Base-by-base conservation (phyloP, 371 early-diverging fungal genomes). In the Nematocida sp. region DNA sequence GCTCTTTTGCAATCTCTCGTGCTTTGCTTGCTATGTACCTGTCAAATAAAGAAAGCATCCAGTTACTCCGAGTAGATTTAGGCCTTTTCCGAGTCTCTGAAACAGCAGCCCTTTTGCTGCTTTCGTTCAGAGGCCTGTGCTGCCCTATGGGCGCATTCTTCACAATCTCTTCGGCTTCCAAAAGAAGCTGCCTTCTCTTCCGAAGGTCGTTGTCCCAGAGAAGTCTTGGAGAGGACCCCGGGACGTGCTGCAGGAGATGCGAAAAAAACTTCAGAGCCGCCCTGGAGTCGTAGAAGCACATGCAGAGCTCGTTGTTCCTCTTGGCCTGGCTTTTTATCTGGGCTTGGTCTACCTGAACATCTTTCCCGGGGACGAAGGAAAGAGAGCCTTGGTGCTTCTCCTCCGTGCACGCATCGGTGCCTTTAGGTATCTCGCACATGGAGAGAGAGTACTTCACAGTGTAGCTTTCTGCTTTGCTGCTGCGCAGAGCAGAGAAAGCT, bases 391-490 rank as follows among this genome's bases (percentile, higher is more conserved):
- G 83, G 49, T 79, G 79, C 38, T 76, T 78, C 21, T 56, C 64
- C 31, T 80, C 79, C 31, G 76, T 76, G 62, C 80, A 79, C 40
- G 63, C 67, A 21, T 83, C 83, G 19, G 46, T 66, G n/a, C 79
- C 80, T 46, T 76, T 80, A 48, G 81, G 83, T 21, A 81, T 64
- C 67, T 83, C 83, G 36, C 79, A 67, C 32, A 67, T 77, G 29
- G 63, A 65, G 17, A 81, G 77, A 25, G 81, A 65, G 53, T 78
- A 80, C 51, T 56, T 49, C 13, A 79, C 58, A 8, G 54, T 53
- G 15, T 13, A 8, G 29, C 75, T 45, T 7, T 45, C 27, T 8
- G 48, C 53, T 0, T 65, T 50, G 15, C 66, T 48, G 11, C 13
- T 34, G 29, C 27, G 29, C 34, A 76, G 41, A 15, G 29, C 56